Base-by-base conservation (phyloP, 352 stramenopile species). In the Globisporangium nodosum region DNA sequence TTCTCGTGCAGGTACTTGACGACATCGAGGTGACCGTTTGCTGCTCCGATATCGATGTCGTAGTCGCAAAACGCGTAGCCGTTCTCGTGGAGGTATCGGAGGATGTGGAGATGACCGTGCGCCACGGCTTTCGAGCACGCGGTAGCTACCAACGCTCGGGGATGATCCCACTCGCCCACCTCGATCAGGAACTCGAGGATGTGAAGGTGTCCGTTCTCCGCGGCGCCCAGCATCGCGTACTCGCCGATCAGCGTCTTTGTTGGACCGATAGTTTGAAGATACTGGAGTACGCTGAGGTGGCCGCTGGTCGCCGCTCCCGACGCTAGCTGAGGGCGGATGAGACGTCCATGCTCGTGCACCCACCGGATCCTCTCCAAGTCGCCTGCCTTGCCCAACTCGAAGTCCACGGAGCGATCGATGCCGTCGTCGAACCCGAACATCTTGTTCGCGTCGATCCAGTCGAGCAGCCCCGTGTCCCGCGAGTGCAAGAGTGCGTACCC, bases 401-500 rank as follows among this genome's bases (percentile, higher is more conserved):
- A n/a, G 27, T 7, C 6, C 3, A 1, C 27, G 21, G 27, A 21
- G 1, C 1, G 30, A 0, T 18, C 16, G 24, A 27, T 27, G 33
- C n/a, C 33, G 1, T 24, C 24, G 27, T 61, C 40, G n/a, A 49
- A n/a, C 6, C 11, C 3, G 20, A 21, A 42, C 20, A 50, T 24
- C 12, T 27, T 18, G 37, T 16, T 8, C 3, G 20, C 4, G 11
- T 35, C 18, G 16, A 60, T 52, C 54, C 33, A 61, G 27, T 21
- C 27, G 40, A 57, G 53, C 47, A 60, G 46, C 54, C 18, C 9
- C 20, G 39, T 33, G 46, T 54, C 35, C 20, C 35, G 31, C 16
- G 54, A 35, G 46, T 54, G 45, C 11, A 18, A 6, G 11, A 49
- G 18, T 9, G 33, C 45, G 9, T 39, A 52, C 42, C 31, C 20